Conservation (phyloP, 2,329 filamentous ascomycete species). For the Cladophialophora yegresii region DNA sequence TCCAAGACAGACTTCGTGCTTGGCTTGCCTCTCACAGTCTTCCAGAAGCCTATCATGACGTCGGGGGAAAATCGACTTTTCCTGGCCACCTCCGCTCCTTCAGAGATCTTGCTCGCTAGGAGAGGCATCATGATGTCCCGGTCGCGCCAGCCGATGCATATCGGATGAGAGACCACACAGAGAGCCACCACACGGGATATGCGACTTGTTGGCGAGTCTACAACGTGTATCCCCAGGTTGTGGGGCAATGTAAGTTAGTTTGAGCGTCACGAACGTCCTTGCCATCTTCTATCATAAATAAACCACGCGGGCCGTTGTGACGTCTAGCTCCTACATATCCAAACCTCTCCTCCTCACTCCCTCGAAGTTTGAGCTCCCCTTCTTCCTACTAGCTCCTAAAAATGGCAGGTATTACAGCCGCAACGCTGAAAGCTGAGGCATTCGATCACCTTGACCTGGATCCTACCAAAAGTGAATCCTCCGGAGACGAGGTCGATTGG, state of each 20-base stretch:
- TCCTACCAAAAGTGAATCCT: slow-evolving; percentile 20
- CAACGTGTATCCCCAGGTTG: neutral
- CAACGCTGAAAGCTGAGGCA: slow-evolving; percentile 14
- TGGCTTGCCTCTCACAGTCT: slow-evolving; percentile 7
- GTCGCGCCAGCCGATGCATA: slow-evolving; percentile 8
- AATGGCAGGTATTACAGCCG: slow-evolving; percentile 13
- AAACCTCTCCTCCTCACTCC: neutral
- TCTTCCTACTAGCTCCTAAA: neutral
- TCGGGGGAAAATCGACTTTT: neutral
- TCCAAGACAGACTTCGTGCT: slow-evolving; percentile 14
- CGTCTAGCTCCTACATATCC: neutral
- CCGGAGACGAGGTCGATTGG: slow-evolving; percentile 28
- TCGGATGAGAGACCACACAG: slow-evolving; percentile 8
- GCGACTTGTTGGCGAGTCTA: neutral
- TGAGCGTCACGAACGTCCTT: neutral
- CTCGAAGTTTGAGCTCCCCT: neutral
- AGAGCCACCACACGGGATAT: neutral
- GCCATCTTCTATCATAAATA: neutral
- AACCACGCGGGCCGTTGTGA: neutral
- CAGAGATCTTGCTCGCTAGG: neutral
- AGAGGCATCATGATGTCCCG: slow-evolving; percentile 8
- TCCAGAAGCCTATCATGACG: slow-evolving; percentile 11
- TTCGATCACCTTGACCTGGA: slow-evolving; percentile 24
- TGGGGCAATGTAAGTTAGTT: neutral
- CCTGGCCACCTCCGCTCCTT: slow-evolving; percentile 1